A percentile compares a stretch with the other conserved stretches of the same genome.
phyloP scores from a whole-genome alignment of 345 rosid species.

The Salix dunnii region DNA sequence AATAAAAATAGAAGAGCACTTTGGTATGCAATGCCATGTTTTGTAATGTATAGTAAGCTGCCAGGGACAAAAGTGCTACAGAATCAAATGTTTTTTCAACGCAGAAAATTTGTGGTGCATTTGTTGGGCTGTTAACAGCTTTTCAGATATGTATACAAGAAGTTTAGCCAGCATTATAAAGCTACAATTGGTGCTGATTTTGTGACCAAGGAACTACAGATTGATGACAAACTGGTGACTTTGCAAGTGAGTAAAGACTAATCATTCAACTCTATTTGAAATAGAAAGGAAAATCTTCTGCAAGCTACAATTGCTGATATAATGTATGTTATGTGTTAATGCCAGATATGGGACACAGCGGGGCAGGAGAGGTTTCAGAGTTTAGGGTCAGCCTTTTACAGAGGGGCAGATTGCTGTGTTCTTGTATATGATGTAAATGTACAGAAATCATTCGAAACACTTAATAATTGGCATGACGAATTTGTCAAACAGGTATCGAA shows the following conservation, averaged over 20 bases:
- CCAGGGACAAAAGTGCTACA: not conserved
- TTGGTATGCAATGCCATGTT: not conserved
- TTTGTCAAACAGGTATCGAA: conserved; percentile 68
- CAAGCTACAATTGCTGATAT: not conserved
- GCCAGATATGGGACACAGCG: conserved; percentile 93
- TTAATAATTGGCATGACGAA: conserved; percentile 63
- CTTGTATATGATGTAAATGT: conserved; percentile 71
- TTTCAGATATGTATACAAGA: conserved; percentile 76
- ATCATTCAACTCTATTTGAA: not conserved
- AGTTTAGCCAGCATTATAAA: conserved; percentile 68
- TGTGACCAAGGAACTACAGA: conserved; percentile 77
- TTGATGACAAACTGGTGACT: conserved; percentile 71
- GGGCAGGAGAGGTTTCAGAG: conserved; percentile 96
- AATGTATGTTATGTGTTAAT: not conserved
- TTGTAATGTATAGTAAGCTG: not conserved
- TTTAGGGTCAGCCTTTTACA: conserved; percentile 75
- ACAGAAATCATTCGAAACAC: conserved; percentile 55
- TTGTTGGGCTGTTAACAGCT: not conserved
- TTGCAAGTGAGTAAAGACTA: conserved; percentile 51
- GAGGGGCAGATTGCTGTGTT: conserved; percentile 92
- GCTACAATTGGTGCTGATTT: conserved; percentile 95
- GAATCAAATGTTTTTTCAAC: too few species aligned
- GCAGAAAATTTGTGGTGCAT: not conserved
- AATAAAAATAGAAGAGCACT: not conserved
- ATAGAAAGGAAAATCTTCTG: not conserved